Conservation (phyloP, 306 rosid species). For the peach (Prunus persica) region DNA sequence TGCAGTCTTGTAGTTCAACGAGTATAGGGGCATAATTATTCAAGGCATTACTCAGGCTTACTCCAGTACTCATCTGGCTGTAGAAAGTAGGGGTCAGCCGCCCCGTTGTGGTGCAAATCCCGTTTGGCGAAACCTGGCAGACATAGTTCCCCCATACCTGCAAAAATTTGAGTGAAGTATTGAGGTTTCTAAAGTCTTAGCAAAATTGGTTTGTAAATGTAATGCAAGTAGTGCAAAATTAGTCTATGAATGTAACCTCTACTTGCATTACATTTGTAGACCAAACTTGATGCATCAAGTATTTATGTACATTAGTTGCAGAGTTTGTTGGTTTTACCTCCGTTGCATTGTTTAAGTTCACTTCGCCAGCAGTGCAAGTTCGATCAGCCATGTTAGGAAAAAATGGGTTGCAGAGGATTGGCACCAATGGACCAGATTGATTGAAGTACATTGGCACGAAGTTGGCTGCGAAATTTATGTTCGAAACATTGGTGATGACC, state of each 20-base stretch:
- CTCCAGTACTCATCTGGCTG: conserved; percentile 36
- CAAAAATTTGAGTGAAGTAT: neutral
- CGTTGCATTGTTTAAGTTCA: conserved; percentile 41
- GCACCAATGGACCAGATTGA: conserved; percentile 67
- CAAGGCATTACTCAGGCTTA: conserved; percentile 37
- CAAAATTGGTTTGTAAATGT: neutral
- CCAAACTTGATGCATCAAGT: neutral
- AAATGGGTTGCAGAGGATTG: conserved; percentile 59
- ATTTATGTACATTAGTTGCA: neutral
- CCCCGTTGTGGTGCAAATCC: conserved; percentile 48
- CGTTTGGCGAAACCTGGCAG: conserved; percentile 41
- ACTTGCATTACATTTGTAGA: neutral
- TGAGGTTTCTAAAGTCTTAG: neutral
- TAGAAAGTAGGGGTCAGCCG: conserved; percentile 54
- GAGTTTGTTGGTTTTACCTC: conserved; percentile 26
- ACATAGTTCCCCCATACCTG: conserved; percentile 50
- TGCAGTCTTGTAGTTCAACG: conserved; percentile 51
- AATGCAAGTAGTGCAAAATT: neutral
- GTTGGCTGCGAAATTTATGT: conserved; percentile 33
- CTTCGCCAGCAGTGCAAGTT: conserved; percentile 40
- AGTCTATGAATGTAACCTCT: neutral
- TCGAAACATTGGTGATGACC: conserved; percentile 52
- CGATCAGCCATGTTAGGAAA: conserved; percentile 44
- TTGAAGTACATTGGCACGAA: conserved; percentile 47
- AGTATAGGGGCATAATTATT: conserved; percentile 38